Percentiles rank a stretch among this genome's conserved stretches.
These are phyloP conservation scores for Centrapalus pauciflorus DNA, from an alignment of 129 eudicot genomes.

Conservation along the genomic window DNA sequence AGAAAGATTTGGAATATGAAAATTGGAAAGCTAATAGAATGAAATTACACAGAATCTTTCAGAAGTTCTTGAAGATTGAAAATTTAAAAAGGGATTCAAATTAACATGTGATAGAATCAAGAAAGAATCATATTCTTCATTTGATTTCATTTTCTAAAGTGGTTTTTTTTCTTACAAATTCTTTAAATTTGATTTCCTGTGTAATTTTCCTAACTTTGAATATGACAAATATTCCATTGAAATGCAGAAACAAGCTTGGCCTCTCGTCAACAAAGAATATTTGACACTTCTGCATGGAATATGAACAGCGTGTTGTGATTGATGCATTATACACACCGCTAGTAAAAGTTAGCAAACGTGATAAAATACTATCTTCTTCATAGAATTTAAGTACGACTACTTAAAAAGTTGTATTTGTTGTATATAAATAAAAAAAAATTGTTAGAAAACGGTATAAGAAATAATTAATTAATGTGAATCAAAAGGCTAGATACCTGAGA, in stretches of 20 bases:
- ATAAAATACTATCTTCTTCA: background rate
- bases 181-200: background rate
- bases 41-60: conserved; percentile 10
- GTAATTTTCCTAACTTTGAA: background rate
- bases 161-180: background rate
- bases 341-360: background rate
- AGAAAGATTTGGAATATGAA: conserved; percentile 7
- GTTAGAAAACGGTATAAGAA: too few relatives aligned
- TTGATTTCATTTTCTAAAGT: conserved; percentile 9
- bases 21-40: background rate
- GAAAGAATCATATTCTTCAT: conserved; percentile 26
- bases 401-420: too few relatives aligned
- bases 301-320: background rate
- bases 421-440: too few relatives aligned
- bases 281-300: background rate
- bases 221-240: conserved; percentile 14
- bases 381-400: too few relatives aligned
- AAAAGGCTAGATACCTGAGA: too few relatives aligned
- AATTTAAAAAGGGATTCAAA: background rate
- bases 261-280: conserved; percentile 24
- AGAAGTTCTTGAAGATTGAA: conserved; percentile 11
- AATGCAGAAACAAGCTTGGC: conserved; percentile 1
- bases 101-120: conserved; percentile 28
- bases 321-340: conserved; percentile 3
- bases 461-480: too few relatives aligned